phyloP scores from a whole-genome alignment of 2,329 filamentous ascomycete genomes.

The Rutstroemia sp. region DNA sequence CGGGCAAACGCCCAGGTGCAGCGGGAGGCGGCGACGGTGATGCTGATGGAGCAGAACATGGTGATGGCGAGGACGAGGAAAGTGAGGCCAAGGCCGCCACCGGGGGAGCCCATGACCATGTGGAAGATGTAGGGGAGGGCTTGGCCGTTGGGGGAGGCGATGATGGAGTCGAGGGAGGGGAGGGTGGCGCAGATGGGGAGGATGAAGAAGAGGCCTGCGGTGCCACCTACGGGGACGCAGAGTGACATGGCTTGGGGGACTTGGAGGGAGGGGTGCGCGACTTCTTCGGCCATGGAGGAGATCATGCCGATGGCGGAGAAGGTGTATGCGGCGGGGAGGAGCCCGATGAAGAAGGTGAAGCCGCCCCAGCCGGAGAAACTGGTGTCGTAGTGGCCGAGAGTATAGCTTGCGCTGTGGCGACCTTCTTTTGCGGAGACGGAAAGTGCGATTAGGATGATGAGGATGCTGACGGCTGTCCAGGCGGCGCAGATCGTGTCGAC shows the following conservation, averaged over 20 bases:
- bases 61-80: conserved; percentile 43
- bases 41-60: conserved; percentile 46
- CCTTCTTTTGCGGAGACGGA: conserved; percentile 47
- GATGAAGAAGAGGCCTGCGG: conserved; percentile 44
- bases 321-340: conserved; percentile 50
- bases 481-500: conserved; percentile 51
- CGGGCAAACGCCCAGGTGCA: conserved; percentile 63
- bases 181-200: conserved; percentile 44
- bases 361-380: conserved; percentile 48
- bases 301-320: conserved; percentile 57
- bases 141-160: conserved; percentile 38
- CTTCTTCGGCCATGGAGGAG: conserved; percentile 55
- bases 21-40: conserved; percentile 45
- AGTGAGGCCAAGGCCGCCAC: conserved; percentile 40
- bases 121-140: conserved; percentile 44
- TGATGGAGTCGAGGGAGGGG: conserved; percentile 38
- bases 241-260: conserved; percentile 41
- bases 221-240: conserved; percentile 40
- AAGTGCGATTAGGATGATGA: conserved; percentile 49
- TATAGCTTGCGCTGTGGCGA: conserved; percentile 42
- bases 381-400: conserved; percentile 50
- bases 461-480: conserved; percentile 48
- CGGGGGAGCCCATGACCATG: conserved; percentile 41
- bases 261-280: conserved; percentile 41
- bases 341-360: conserved; percentile 56